phyloP scores from a whole-genome alignment of 164 flowering plant genomes.

The Taxillus chinensis region DNA sequence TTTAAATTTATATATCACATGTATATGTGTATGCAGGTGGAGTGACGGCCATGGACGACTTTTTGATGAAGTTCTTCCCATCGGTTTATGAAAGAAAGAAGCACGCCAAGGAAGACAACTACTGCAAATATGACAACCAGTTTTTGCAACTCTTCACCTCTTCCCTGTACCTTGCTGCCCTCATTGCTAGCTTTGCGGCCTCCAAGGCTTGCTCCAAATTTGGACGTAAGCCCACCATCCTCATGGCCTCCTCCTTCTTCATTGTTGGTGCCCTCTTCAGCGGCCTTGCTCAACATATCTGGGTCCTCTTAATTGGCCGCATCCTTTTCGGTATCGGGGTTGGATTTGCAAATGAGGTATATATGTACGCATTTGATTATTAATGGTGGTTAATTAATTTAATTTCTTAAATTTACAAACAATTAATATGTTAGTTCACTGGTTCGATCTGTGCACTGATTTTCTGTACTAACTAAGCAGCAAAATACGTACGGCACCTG shows the following conservation, averaged over 20 bases:
- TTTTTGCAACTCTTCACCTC: constrained; percentile 29
- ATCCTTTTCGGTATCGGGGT: constrained; percentile 34
- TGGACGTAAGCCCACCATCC: constrained; percentile 30
- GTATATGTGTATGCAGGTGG: constrained; percentile 16
- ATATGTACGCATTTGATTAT: too few species aligned
- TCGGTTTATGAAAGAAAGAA: constrained; percentile 3
- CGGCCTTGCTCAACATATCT: constrained; percentile 18
- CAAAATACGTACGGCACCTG: too few species aligned
- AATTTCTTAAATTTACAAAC: too few species aligned
- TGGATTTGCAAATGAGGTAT: constrained; percentile 33
- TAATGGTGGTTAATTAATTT: too few species aligned
- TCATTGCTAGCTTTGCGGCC: constrained; percentile 28
- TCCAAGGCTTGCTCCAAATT: constrained; percentile 17
- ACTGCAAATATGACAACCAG: constrained; percentile 24
- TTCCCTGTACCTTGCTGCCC: constrained; percentile 33
- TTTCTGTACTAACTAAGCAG: too few species aligned
- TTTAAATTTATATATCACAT: too few species aligned
- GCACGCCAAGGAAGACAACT: background rate
- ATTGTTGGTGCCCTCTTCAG: constrained; percentile 24
- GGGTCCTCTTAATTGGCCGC: constrained; percentile 28
- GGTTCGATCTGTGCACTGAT: too few species aligned
- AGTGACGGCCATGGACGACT: constrained; percentile 27
- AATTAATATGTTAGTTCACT: too few species aligned
- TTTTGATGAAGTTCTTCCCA: constrained; percentile 22
- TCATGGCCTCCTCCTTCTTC: constrained; percentile 19